Conservation (phyloP, 306 rosid genomes). For the Fragaria nilgerrensis region DNA sequence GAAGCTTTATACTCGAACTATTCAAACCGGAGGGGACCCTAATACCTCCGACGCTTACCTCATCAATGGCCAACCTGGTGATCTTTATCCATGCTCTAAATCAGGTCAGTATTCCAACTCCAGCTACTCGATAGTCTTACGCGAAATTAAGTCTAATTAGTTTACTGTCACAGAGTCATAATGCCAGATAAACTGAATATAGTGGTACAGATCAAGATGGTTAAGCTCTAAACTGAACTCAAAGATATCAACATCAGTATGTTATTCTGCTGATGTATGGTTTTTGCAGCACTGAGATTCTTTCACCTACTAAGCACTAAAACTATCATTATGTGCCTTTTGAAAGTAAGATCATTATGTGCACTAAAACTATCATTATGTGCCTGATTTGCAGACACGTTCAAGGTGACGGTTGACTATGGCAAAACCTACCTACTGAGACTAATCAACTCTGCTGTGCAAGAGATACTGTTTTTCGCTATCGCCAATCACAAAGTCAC, state of each 20-base stretch:
- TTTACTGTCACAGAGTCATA: too few relatives aligned
- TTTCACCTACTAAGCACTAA: not conserved
- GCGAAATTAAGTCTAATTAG: not conserved
- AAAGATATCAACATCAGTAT: not conserved
- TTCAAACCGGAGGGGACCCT: slow-evolving; percentile 17
- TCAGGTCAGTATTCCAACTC: not conserved
- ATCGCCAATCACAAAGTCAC: slow-evolving; percentile 28
- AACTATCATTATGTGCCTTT: not conserved
- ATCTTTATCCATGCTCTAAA: slow-evolving; percentile 29
- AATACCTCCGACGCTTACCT: slow-evolving; percentile 22
- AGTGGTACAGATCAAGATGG: too few relatives aligned
- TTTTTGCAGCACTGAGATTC: not conserved
- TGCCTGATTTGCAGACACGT: slow-evolving; percentile 9
- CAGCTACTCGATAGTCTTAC: not conserved
- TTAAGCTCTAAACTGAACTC: not conserved
- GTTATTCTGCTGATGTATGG: not conserved
- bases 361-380: not conserved
- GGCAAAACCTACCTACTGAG: slow-evolving; percentile 33
- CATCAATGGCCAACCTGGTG: slow-evolving; percentile 35
- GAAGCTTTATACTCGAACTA: slow-evolving; percentile 2
- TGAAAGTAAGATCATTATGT: too few relatives aligned
- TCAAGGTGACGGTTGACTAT: slow-evolving; percentile 6
- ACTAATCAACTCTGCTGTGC: slow-evolving; percentile 18
- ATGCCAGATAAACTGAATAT: too few relatives aligned
- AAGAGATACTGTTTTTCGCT: slow-evolving; percentile 18